phyloP scores from a whole-genome alignment of 2,329 filamentous ascomycete genomes.

The Chaetomiaceae sp. region DNA sequence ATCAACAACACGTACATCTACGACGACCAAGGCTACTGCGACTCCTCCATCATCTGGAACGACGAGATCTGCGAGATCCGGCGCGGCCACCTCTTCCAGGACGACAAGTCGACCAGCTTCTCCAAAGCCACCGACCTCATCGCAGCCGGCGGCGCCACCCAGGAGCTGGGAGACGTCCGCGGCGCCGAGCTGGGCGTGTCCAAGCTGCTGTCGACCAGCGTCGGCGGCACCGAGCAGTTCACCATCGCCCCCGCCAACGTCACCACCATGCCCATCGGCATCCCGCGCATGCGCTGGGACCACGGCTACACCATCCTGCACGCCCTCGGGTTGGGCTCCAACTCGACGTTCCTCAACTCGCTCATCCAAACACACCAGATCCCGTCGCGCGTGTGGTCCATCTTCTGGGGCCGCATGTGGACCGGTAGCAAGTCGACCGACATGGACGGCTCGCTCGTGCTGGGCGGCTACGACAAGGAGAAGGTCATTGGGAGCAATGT shows the following conservation, averaged over 20 bases:
- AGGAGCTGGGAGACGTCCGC: constrained; percentile 10
- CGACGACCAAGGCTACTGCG: constrained; percentile 29
- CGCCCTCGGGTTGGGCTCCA: constrained; percentile 29
- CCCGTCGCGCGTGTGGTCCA: constrained; percentile 32
- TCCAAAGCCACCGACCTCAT: constrained; percentile 9
- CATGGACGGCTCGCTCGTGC: constrained; percentile 31
- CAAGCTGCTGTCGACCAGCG: constrained; percentile 23
- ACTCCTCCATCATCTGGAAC: constrained; percentile 28
- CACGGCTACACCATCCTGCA: constrained; percentile 28
- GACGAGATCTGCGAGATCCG: constrained; percentile 29
- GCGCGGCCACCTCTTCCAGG: constrained; percentile 21
- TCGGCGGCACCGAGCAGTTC: constrained; percentile 25
- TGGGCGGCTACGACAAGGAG: constrained; percentile 34
- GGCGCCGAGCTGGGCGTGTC: constrained; percentile 22
- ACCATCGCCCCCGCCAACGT: constrained; percentile 3
- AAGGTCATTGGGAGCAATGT: constrained; percentile 30
- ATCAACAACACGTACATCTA: constrained; percentile 36
- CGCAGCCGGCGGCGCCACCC: constrained; percentile 20
- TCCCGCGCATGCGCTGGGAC: constrained; percentile 29
- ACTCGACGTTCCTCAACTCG: constrained; percentile 32
- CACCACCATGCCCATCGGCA: constrained; percentile 24
- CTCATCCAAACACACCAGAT: constrained; percentile 24
- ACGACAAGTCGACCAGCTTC: constrained; percentile 21
- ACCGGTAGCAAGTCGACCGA: constrained; percentile 14
- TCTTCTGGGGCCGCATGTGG: constrained; percentile 36